Percentiles rank a stretch among this genome's conserved stretches.
Evolutionary conservation across 495 filamentous ascomycete genomes (phyloP).

Genomic region (Penicillium silybi): DNA sequence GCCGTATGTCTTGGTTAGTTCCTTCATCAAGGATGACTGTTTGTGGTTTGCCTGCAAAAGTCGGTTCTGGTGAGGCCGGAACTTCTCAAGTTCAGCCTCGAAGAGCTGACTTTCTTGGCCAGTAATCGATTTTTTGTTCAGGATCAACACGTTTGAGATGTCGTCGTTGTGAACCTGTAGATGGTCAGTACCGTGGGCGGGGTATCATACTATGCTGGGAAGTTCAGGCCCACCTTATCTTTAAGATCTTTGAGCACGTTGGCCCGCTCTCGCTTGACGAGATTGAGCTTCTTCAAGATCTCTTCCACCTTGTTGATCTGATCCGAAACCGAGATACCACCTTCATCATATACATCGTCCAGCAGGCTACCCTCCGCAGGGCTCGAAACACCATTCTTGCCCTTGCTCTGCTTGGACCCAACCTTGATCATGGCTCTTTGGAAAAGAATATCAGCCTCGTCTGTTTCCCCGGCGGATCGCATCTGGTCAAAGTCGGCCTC

Average conservation of each 20-base stretch:
- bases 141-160: conserved; percentile 91
- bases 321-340: conserved; percentile 72
- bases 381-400: conserved; percentile 59
- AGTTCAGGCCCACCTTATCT: conserved; percentile 64
- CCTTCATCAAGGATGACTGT: conserved; percentile 90
- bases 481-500: conserved; percentile 92
- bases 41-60: conserved; percentile 91
- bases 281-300: conserved; percentile 82
- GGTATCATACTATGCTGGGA: background rate
- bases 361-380: conserved; percentile 74
- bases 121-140: conserved; percentile 92
- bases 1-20: conserved; percentile 83
- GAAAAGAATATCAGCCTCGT: conserved; percentile 85
- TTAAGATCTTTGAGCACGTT: conserved; percentile 96
- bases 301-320: conserved; percentile 90
- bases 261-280: conserved; percentile 83
- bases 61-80: conserved; percentile 86
- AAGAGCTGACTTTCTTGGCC: conserved; percentile 84
- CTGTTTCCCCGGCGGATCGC: conserved; percentile 81
- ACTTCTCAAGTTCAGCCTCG: conserved; percentile 92
- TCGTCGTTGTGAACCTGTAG: conserved; percentile 81
- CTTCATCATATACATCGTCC: conserved; percentile 87
- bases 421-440: conserved; percentile 75
- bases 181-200: conserved; percentile 1
- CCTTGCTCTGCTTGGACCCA: conserved; percentile 56